Conservation (phyloP, 768 basidiomycete species). For the Lactifluus hygrophoroides region DNA sequence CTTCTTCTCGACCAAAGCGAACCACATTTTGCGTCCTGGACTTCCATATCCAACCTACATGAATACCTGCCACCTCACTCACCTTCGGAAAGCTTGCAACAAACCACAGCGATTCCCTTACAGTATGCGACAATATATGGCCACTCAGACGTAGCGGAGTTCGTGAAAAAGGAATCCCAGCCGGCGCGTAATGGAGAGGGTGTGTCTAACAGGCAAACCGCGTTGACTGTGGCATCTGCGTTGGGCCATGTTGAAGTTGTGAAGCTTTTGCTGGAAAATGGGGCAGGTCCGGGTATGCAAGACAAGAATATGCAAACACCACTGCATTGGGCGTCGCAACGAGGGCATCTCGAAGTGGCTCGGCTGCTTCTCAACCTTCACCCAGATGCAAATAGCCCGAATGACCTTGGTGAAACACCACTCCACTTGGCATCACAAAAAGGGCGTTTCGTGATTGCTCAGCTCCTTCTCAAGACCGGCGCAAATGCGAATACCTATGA, state of each 20-base stretch:
- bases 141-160: not conserved
- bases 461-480: not conserved
- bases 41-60: not conserved
- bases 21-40: not conserved
- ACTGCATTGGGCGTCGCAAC: not conserved
- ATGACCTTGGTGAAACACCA: no score
- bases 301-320: not conserved
- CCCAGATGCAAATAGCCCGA: no score
- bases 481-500: not conserved
- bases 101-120: no score
- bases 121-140: not conserved
- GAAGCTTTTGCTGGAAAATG: not conserved
- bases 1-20: not conserved
- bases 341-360: not conserved
- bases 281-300: not conserved
- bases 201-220: not conserved
- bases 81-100: not conserved
- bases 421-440: no score
- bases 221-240: not conserved
- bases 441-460: not conserved
- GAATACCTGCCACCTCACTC: not conserved
- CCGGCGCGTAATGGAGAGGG: not conserved
- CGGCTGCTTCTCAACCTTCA: not conserved
- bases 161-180: not conserved
- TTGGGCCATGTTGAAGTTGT: not conserved